Evolutionary conservation across 495 filamentous ascomycete genomes (phyloP).

Genomic region (Xylaria cubensis): DNA sequence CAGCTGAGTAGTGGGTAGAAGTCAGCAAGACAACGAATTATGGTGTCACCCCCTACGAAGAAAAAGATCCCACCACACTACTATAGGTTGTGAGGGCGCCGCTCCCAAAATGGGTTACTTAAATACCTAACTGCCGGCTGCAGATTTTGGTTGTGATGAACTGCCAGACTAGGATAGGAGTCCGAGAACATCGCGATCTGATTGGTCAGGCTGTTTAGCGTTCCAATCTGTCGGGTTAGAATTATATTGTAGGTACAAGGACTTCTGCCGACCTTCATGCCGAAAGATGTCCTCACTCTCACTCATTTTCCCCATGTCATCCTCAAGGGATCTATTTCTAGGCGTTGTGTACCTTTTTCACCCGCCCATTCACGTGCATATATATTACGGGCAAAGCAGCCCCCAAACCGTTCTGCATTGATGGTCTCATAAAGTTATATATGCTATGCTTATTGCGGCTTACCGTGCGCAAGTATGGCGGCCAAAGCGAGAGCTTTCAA

Average conservation of each 20-base stretch:
- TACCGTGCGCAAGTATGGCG: slow-evolving; percentile 6
- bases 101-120: slow-evolving; percentile 5
- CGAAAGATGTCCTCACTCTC: neutral
- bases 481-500: slow-evolving; percentile 4
- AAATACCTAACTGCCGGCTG: slow-evolving; percentile 15
- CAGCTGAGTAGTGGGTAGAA: slow-evolving; percentile 3
- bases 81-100: neutral
- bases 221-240: slow-evolving; percentile 25
- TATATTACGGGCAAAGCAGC: neutral
- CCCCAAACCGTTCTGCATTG: neutral
- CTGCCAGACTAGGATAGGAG: slow-evolving; percentile 22
- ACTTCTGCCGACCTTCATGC: neutral
- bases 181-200: neutral
- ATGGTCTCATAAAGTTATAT: neutral
- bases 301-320: slow-evolving; percentile 2
- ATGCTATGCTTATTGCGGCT: neutral
- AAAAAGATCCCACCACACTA: slow-evolving; percentile 6
- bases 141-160: slow-evolving; percentile 9
- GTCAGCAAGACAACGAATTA: neutral
- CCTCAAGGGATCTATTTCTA: neutral
- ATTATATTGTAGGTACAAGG: neutral
- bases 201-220: slow-evolving; percentile 20
- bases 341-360: neutral
- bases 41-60: neutral
- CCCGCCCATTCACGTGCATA: neutral